Evolutionary conservation across 805 yeast genomes (phyloP), one percentile per base, ranked within the genome.

Genomic region (Zygosaccharomyces rouxii): DNA sequence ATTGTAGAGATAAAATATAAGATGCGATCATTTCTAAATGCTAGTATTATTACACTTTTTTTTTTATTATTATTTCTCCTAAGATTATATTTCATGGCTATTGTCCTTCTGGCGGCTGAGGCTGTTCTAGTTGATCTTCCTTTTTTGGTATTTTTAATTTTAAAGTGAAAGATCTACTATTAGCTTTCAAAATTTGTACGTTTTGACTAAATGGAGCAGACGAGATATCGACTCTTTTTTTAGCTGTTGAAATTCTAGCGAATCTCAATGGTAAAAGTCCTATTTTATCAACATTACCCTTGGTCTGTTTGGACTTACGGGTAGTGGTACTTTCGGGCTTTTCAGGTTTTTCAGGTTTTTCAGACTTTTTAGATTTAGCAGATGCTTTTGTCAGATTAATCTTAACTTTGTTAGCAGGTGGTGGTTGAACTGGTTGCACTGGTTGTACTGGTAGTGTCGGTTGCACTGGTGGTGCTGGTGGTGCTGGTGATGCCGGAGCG

Each of bases 201-300:
- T 48, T 51, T 14, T 56, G 47, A 35, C 58, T 63, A 54, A 73
- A 71, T 5, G 81, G 80, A 3, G 63, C 67, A 2, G 76, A 68
- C 0, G 81, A 78, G 1, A 73, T 54, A 13, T 64, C 57, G 0
- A 76, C 64, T 35, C 60, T 69, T 50, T 65, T 71, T n/a, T 62
- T 57, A 3, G 56, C 59, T 1, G 66, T 58, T 2, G 67, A 58
- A 7, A 78, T 72, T 51, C 64, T 74, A 30, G 77, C 75, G 52
- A 68, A 76, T 54, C 80, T 62, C 19, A 72, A 46, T 22, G 74
- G 68, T 11, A 66, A 44, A 3, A 57, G 39, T 2, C 70, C 70
- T 7, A 64, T 47, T 44, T 55, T 62, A 29, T 58, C 56, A 1
- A 62, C 54, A 0, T 40, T 38, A 38, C 55, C 50, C 33, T 58